These are phyloP conservation scores for Hypoxylon rubiginosum DNA, from an alignment of 2,329 filamentous ascomycete species.

Conservation along the genomic window DNA sequence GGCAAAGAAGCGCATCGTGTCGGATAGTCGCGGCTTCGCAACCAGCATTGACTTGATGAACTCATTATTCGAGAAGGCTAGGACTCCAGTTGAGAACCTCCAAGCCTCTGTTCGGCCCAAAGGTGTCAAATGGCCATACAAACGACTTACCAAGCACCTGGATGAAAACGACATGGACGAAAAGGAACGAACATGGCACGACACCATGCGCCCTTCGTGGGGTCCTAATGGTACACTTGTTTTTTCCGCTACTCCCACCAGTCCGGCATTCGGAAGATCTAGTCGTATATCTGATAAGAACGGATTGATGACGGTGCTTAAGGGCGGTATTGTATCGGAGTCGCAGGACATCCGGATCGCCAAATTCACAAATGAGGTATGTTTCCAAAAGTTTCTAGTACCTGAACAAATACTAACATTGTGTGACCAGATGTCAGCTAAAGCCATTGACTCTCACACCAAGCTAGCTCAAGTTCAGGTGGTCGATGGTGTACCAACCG, in stretches of 20 bases:
- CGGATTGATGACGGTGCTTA: constrained; percentile 66
- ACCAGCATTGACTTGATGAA: constrained; percentile 98
- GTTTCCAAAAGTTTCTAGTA: constrained; percentile 34
- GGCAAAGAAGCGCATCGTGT: constrained; percentile 52
- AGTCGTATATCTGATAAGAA: constrained; percentile 55
- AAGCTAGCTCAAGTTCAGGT: constrained; percentile 66
- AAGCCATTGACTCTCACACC: constrained; percentile 68
- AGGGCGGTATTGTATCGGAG: constrained; percentile 72
- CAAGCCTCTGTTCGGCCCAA: constrained; percentile 67
- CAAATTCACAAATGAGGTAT: constrained; percentile 70
- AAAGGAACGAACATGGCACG: constrained; percentile 76
- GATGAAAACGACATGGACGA: constrained; percentile 73
- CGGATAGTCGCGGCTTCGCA: constrained; percentile 76
- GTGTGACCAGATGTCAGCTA: constrained; percentile 64
- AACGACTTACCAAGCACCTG: constrained; percentile 78
- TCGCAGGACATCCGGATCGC: constrained; percentile 74
- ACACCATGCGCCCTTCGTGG: constrained; percentile 84
- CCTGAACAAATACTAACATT: constrained; percentile 44
- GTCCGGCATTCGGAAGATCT: constrained; percentile 49
- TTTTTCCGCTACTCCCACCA: constrained; percentile 64
- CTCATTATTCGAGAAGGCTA: constrained; percentile 84
- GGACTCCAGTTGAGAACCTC: constrained; percentile 67
- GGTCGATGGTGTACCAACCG: constrained; percentile 71
- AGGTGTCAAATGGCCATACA: constrained; percentile 89
- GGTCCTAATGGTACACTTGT: constrained; percentile 80